Conservation (phyloP, 805 yeast species). For the Maudiozyma saulgeensis region DNA sequence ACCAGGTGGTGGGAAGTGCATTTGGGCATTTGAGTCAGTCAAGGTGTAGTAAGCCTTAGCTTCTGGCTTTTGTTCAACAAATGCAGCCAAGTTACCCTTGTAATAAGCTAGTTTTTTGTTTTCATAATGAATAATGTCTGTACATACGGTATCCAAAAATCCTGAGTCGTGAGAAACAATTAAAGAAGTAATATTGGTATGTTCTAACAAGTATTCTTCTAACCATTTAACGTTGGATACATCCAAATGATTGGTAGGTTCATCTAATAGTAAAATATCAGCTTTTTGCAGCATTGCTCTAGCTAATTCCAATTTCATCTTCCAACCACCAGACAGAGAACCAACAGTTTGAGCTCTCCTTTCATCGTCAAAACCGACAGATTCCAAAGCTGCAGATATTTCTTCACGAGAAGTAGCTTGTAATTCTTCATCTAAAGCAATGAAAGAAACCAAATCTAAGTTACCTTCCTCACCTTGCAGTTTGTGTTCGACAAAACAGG, state of each 20-base stretch:
- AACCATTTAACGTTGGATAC: conserved; percentile 90
- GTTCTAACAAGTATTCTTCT: conserved; percentile 72
- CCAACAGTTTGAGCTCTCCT: conserved; percentile 88
- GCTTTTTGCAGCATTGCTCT: conserved; percentile 98
- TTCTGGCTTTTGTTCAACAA: conserved; percentile 88
- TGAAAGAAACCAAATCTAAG: conserved; percentile 77
- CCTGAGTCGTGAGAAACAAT: conserved; percentile 98
- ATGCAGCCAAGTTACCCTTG: conserved; percentile 90
- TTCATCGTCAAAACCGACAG: conserved; percentile 87
- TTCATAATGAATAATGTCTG: conserved; percentile 94
- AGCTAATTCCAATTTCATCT: conserved; percentile 97
- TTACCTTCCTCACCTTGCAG: conserved; percentile 92
- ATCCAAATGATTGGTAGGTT: conserved; percentile 98
- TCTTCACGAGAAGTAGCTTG: conserved; percentile 52
- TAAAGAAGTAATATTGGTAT: conserved; percentile 82
- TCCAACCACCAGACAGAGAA: conserved; percentile 97
- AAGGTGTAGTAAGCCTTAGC: conserved; percentile 93
- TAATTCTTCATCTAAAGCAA: conserved; percentile 82
- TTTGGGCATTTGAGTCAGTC: conserved; percentile 84
- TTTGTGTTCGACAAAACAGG: conserved; percentile 96
- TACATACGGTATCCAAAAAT: conserved; percentile 89
- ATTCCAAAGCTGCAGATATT: conserved; percentile 63
- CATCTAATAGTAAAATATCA: conserved; percentile 87
- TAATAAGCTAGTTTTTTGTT: conserved; percentile 89
- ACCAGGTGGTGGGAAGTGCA: conserved; percentile 99